These are phyloP conservation scores for Alnus rubra DNA, from an alignment of 306 rosid species.

Conservation along the genomic window DNA sequence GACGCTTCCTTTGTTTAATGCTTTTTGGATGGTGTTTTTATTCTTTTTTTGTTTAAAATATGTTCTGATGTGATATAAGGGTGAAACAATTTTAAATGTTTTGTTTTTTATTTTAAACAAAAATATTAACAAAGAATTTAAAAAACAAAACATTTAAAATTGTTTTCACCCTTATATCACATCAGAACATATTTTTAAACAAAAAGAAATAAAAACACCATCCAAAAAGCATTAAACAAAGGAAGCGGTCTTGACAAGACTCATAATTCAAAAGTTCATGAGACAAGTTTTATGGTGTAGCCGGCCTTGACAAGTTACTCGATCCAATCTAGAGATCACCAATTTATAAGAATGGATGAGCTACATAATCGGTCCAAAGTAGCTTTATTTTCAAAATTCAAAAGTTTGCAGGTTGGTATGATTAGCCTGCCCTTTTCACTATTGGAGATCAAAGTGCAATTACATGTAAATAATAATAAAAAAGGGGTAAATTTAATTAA, in stretches of 20 bases:
- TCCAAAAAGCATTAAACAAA: too few relatives aligned
- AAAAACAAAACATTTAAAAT: too few relatives aligned
- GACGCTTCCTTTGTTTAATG: too few relatives aligned
- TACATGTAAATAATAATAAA: neutral
- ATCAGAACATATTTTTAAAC: too few relatives aligned
- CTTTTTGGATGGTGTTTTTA: too few relatives aligned
- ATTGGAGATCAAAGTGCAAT: neutral
- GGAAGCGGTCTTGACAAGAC: too few relatives aligned
- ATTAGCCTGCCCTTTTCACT: constrained; percentile 33
- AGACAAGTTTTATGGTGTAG: constrained; percentile 12
- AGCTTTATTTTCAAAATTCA: constrained; percentile 39
- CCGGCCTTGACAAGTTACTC: constrained; percentile 5
- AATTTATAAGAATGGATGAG: constrained; percentile 27
- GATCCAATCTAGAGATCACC: neutral
- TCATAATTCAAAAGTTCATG: neutral
- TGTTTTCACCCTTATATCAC: too few relatives aligned
- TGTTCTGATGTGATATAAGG: too few relatives aligned
- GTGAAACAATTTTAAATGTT: too few relatives aligned
- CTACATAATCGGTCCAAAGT: constrained; percentile 45
- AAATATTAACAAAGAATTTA: too few relatives aligned
- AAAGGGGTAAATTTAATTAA: neutral
- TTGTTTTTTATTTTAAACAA: too few relatives aligned
- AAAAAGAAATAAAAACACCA: neutral
- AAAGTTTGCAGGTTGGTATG: constrained; percentile 36
- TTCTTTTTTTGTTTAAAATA: too few relatives aligned